These are phyloP conservation scores for Cyclaneusma minus DNA, from an alignment of 2,329 filamentous ascomycete species.

Conservation along the genomic window DNA sequence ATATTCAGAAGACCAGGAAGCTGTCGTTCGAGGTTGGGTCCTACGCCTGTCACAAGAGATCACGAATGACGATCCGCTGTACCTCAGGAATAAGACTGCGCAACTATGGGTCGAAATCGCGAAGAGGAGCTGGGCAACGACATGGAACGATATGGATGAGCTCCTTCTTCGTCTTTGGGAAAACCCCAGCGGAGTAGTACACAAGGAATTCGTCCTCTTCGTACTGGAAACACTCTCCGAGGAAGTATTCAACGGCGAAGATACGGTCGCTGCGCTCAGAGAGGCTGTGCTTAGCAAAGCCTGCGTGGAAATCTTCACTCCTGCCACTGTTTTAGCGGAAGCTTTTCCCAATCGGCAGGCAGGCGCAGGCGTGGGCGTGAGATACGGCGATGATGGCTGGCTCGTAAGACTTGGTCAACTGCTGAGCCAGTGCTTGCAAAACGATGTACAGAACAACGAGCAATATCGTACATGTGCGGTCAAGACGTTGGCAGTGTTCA, in stretches of 20 bases:
- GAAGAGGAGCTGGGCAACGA: conserved; percentile 80
- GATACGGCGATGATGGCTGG: conserved; percentile 77
- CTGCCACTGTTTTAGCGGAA: conserved; percentile 56
- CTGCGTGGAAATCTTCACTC: conserved; percentile 88
- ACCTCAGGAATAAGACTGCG: conserved; percentile 83
- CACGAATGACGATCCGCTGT: conserved; percentile 57
- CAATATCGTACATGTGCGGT: conserved; percentile 56
- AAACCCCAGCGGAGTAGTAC: conserved; percentile 39
- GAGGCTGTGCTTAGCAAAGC: conserved; percentile 75
- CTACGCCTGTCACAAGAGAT: conserved; percentile 62
- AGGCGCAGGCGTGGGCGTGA: conserved; percentile 46
- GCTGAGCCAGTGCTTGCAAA: conserved; percentile 55
- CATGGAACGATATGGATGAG: conserved; percentile 91
- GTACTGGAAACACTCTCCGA: conserved; percentile 87
- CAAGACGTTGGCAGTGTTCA: conserved; percentile 62
- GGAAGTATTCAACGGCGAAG: conserved; percentile 84
- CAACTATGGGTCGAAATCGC: conserved; percentile 91
- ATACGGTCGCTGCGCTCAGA: conserved; percentile 68
- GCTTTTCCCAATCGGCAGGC: conserved; percentile 58
- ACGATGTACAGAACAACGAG: conserved; percentile 46
- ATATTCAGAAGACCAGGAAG: conserved; percentile 52
- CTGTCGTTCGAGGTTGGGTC: conserved; percentile 59
- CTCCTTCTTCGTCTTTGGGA: conserved; percentile 76
- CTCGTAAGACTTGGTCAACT: conserved; percentile 61
- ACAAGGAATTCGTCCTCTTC: conserved; percentile 76